Percentiles rank a stretch among this genome's conserved stretches.
phyloP scores from a whole-genome alignment of 495 filamentous ascomycete genomes.

The Cudoniella acicularis region DNA sequence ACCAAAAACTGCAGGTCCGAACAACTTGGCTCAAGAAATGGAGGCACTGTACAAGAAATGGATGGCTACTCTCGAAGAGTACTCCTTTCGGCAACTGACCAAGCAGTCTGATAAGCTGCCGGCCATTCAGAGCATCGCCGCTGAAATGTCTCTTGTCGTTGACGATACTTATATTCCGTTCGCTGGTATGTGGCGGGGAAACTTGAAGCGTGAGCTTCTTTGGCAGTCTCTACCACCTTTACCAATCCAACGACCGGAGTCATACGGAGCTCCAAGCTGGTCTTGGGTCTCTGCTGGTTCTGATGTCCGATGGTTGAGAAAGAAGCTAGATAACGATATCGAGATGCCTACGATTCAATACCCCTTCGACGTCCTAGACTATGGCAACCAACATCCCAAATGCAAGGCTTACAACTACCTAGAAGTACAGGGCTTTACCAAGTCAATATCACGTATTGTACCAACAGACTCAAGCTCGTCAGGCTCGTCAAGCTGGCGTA shows the following conservation, averaged over 20 bases:
- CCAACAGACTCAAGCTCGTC: no score
- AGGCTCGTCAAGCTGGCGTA: no score
- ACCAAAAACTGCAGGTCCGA: not conserved
- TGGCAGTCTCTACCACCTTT: conserved; percentile 6
- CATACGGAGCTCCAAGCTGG: conserved; percentile 19
- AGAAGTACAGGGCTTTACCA: no score
- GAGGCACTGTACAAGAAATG: not conserved
- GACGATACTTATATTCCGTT: conserved; percentile 7
- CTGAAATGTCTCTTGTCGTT: not conserved
- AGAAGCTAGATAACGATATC: no score
- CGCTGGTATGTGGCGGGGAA: conserved; percentile 14
- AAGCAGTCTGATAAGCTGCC: conserved; percentile 3
- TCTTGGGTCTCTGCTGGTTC: no score
- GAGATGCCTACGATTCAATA: no score
- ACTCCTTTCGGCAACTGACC: conserved; percentile 2
- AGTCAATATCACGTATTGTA: no score
- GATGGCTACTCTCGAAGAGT: conserved; percentile 1
- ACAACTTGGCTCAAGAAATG: not conserved
- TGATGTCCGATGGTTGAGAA: no score
- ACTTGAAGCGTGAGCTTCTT: conserved; percentile 13
- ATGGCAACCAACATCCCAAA: no score
- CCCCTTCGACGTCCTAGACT: no score
- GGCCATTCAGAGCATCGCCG: conserved; percentile 4
- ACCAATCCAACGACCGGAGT: not conserved
- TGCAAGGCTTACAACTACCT: no score